Conservation (phyloP, 768 basidiomycete genomes). For the Kwoniella dejecticola region DNA sequence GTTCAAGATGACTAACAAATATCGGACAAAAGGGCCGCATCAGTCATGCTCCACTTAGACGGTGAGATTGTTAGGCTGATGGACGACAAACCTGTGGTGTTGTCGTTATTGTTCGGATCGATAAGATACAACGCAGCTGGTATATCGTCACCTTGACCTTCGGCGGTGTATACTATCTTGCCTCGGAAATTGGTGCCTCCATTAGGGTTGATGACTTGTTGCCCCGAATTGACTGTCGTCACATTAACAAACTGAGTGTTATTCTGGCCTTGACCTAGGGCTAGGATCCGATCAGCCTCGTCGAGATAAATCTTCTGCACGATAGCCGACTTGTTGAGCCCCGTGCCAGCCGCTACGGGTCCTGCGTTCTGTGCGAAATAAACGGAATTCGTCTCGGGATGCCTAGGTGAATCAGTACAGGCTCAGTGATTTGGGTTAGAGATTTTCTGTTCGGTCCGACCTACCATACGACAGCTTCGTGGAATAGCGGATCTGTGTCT, state of each 20-base stretch:
- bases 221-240: slow-evolving; percentile 18
- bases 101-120: slow-evolving; percentile 67
- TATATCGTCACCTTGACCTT: slow-evolving; percentile 64
- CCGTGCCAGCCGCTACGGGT: slow-evolving; percentile 66
- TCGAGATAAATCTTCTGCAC: slow-evolving; percentile 67
- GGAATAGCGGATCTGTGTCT: slow-evolving; percentile 69
- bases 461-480: slow-evolving; percentile 63
- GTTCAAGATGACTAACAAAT: slow-evolving; percentile 61
- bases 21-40: slow-evolving; percentile 9
- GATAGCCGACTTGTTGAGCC: slow-evolving; percentile 66
- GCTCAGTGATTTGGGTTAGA: too few species aligned
- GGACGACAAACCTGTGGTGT: slow-evolving; percentile 61
- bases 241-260: slow-evolving; percentile 55
- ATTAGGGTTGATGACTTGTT: slow-evolving; percentile 46
- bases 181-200: slow-evolving; percentile 64
- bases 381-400: slow-evolving; percentile 67
- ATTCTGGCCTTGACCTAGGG: slow-evolving; percentile 64
- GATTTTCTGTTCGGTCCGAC: too few species aligned
- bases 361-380: slow-evolving; percentile 74
- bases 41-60: too few species aligned
- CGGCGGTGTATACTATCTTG: slow-evolving; percentile 65
- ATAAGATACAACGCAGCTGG: slow-evolving; percentile 69
- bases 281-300: slow-evolving; percentile 58
- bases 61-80: too few species aligned
- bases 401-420: slow-evolving; percentile 42